Evolutionary conservation across 805 yeast genomes (phyloP).

Genomic region (Danielia oregonensis): DNA sequence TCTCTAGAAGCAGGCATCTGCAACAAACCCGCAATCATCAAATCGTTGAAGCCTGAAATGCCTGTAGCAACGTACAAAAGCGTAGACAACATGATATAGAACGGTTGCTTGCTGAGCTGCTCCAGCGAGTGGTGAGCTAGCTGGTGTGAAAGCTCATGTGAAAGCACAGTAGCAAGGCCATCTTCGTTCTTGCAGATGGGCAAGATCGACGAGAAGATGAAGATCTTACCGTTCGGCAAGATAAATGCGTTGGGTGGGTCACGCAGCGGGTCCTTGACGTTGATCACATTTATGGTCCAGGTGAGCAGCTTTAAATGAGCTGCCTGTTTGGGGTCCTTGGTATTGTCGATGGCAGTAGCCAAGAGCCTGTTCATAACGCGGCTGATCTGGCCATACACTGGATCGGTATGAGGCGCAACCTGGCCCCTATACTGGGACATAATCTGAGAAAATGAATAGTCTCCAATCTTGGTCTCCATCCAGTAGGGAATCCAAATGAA

Average conservation of each 20-base stretch:
- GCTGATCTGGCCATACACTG: constrained; percentile 53
- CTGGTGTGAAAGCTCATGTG: constrained; percentile 94
- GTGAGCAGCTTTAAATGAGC: constrained; percentile 38
- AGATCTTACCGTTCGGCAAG: constrained; percentile 93
- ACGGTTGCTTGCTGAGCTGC: constrained; percentile 71
- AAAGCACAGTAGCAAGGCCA: constrained; percentile 90
- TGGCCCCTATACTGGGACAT: constrained; percentile 48
- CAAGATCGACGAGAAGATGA: constrained; percentile 76
- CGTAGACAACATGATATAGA: constrained; percentile 54
- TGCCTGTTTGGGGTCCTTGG: constrained; percentile 30
- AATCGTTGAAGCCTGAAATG: constrained; percentile 54
- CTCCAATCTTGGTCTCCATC: constrained; percentile 62
- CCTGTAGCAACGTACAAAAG: constrained; percentile 52
- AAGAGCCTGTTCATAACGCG: constrained; percentile 63
- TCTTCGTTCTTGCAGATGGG: constrained; percentile 79
- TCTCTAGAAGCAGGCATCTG: constrained; percentile 84
- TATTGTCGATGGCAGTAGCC: constrained; percentile 44
- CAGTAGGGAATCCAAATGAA: constrained; percentile 68
- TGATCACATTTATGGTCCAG: constrained; percentile 75
- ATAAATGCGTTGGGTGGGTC: constrained; percentile 97
- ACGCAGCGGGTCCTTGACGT: constrained; percentile 52
- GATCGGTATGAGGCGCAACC: constrained; percentile 62
- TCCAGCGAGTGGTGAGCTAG: constrained; percentile 90
- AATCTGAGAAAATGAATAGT: constrained; percentile 58
- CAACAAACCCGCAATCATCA: constrained; percentile 53